Evolutionary conservation across 2,329 filamentous ascomycete genomes (phyloP), one percentile per base, ranked within the genome.

Genomic region (Gaeumannomyces sp.): DNA sequence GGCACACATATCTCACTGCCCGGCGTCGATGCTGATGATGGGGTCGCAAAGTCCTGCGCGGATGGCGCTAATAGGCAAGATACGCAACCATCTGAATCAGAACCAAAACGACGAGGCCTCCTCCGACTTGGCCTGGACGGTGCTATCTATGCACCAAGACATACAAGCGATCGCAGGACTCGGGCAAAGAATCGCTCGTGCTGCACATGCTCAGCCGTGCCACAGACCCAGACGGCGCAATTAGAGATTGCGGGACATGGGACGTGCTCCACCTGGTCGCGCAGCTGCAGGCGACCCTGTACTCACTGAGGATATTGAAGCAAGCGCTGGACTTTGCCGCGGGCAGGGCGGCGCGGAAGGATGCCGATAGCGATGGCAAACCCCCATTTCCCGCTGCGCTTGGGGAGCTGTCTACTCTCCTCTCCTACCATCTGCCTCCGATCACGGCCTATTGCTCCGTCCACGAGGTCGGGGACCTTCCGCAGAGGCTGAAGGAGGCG

Each of bases 201-300:
- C 65, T 75, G 5, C 66, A 69, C n/a, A 67, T 76, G 8, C 67
- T 79, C 19, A 62, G 68, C 13, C 61, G 73, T 27, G 68, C 70
- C n/a, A 70, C 68, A 1, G 67, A 66, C 27, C 66, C 66, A 0
- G 71, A 69, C 2, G 72, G 76, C 22, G 33, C 31, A n/a, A 69
- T 70, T 1, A 64, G 78, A 14, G 68, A 75, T 50, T 60, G 68
- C 70, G 61, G 73, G 68, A 75, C 78, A 1, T 91, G 88, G 89
- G 77, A 82, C 13, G 76, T 82, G 25, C 74, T 89, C 59, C 89
- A 92, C 69, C 78, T 89, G 61, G 73, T 80, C 11, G 86, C 87
- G 0, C 85, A 89, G 67, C 73, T 86, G 0, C 84, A 89, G 64
- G 84, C 84, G 5, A 78, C 81, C 0, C 73, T 85, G 7, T 90